Conservation (phyloP, 2,329 filamentous ascomycete genomes). For the Rhynchosporium secalis region DNA sequence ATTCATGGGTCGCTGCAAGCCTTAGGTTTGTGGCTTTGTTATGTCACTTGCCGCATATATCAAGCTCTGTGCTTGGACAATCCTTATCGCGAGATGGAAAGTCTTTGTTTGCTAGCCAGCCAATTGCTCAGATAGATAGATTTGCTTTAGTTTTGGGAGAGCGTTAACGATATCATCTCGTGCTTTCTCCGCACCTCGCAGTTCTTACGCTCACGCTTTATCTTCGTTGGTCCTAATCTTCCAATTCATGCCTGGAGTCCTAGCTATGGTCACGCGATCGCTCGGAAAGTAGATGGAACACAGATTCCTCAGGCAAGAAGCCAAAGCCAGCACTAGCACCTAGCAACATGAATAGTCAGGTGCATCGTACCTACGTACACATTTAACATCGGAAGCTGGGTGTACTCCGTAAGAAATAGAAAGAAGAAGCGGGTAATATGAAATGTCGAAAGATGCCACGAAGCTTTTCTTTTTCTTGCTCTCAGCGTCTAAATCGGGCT, state of each 20-base stretch:
- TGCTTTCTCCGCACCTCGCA: background rate
- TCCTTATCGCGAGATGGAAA: background rate
- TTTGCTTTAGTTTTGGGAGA: slow-evolving; percentile 1
- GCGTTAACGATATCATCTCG: slow-evolving; percentile 8
- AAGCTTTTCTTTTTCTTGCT: no score
- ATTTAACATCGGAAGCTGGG: no score
- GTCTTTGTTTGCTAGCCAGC: background rate
- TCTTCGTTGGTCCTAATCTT: no score
- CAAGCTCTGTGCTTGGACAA: background rate
- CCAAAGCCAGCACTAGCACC: no score
- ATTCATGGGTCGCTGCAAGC: slow-evolving; percentile 80
- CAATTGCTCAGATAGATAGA: slow-evolving; percentile 1
- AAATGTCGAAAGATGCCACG: background rate
- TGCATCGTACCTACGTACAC: no score
- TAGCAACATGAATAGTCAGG: no score
- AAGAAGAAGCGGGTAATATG: background rate
- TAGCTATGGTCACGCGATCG: no score
- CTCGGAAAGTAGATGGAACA: no score
- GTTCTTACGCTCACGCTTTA: no score
- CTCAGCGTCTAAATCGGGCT: background rate
- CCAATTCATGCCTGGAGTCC: no score
- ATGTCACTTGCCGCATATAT: background rate
- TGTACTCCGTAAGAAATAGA: no score
- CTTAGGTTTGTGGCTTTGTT: slow-evolving; percentile 47
- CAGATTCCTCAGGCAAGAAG: no score